Evolutionary conservation across 331 rosid species (phyloP).

Genomic region (Stylosanthes scabra): DNA sequence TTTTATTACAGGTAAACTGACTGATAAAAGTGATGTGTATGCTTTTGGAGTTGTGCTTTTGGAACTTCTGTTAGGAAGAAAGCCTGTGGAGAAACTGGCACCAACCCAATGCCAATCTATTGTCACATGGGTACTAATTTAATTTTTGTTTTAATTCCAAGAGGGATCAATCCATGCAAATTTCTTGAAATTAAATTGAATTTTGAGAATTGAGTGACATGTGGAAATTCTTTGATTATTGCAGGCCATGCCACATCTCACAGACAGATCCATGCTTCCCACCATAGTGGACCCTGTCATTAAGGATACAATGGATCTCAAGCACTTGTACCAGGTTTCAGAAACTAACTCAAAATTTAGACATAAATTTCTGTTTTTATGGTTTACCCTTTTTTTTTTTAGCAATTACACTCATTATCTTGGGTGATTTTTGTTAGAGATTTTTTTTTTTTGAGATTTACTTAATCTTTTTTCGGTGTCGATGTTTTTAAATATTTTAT

Average conservation of each 20-base stretch:
- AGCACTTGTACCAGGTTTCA: constrained; percentile 92
- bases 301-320: constrained; percentile 86
- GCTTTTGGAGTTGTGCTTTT: constrained; percentile 94
- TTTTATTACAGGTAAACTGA: constrained; percentile 72
- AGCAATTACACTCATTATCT: not conserved
- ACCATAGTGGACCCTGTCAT: constrained; percentile 86
- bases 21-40: constrained; percentile 97
- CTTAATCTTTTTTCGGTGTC: no score
- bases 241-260: constrained; percentile 99
- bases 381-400: not conserved
- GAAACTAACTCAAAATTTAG: constrained; percentile 3
- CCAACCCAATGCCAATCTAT: constrained; percentile 95
- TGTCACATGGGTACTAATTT: constrained; percentile 91
- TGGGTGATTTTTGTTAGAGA: no score
- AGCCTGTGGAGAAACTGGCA: constrained; percentile 90
- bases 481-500: no score
- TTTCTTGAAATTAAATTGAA: not conserved
- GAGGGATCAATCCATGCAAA: not conserved
- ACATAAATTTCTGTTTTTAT: constrained; percentile 12
- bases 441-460: no score
- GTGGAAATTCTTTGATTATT: constrained; percentile 37
- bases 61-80: constrained; percentile 91
- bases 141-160: constrained; percentile 30
- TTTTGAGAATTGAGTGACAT: not conserved
- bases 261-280: constrained; percentile 93